Percentiles rank a stretch among this genome's conserved stretches.
Evolutionary conservation across 441 rosid species (phyloP).

Genomic region (Erodium chrysanthum): DNA sequence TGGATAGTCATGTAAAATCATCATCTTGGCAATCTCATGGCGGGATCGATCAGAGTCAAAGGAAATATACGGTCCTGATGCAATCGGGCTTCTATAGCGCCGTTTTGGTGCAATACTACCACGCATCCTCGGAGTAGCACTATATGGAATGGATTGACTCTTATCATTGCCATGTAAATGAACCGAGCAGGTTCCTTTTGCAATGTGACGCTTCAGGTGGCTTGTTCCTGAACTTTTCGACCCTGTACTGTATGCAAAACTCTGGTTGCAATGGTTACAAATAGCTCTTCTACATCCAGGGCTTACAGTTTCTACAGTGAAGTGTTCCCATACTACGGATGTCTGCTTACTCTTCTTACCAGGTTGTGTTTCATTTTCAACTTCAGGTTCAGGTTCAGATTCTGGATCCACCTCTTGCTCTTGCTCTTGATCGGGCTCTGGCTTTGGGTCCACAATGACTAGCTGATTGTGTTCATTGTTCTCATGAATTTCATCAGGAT

Average conservation of each 20-base stretch:
- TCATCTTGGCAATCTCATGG: slow-evolving; percentile 75
- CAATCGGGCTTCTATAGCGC: slow-evolving; percentile 44
- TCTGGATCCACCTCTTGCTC: too few species aligned
- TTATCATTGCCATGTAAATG: slow-evolving; percentile 36
- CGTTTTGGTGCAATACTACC: slow-evolving; percentile 50
- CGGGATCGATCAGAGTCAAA: slow-evolving; percentile 70
- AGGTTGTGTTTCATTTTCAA: slow-evolving; percentile 8
- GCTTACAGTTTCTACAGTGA: slow-evolving; percentile 42
- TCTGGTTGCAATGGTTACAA: slow-evolving; percentile 64
- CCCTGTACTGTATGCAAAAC: slow-evolving; percentile 65
- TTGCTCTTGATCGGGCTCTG: too few species aligned
- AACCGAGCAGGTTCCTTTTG: slow-evolving; percentile 59
- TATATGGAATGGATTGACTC: slow-evolving; percentile 34
- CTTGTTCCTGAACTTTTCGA: slow-evolving; percentile 62
- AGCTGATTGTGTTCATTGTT: slow-evolving; percentile 18
- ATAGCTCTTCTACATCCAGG: slow-evolving; percentile 51
- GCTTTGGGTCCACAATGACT: too few species aligned
- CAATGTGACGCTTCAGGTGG: slow-evolving; percentile 67
- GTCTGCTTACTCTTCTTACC: slow-evolving; percentile 27
- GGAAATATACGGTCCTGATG: slow-evolving; percentile 26
- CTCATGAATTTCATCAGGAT: slow-evolving; percentile 18
- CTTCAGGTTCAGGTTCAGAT: too few species aligned
- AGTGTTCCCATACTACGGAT: slow-evolving; percentile 67
- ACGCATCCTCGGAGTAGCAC: slow-evolving; percentile 29
- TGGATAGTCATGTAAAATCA: slow-evolving; percentile 74